Percentiles rank a stretch among this genome's conserved stretches.
Evolutionary conservation across 305 asterid species (phyloP).

Genomic region (Plantago coronopus): DNA sequence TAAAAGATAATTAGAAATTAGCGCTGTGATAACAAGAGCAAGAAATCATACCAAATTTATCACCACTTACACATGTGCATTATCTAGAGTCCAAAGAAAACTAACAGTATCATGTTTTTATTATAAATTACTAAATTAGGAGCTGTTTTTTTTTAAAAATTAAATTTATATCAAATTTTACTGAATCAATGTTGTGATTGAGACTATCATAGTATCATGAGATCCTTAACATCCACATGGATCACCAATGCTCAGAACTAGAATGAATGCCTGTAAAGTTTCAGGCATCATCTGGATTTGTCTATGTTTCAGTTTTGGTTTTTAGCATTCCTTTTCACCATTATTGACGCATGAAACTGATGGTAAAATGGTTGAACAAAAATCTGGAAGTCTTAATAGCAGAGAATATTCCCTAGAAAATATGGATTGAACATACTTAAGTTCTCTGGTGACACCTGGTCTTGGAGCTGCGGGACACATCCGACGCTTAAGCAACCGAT

Average conservation of each 20-base stretch:
- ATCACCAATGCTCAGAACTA: constrained; percentile 13
- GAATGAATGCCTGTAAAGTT: constrained; percentile 1
- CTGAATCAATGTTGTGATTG: not conserved
- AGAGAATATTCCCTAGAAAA: not conserved
- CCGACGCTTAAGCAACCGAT: constrained; percentile 88
- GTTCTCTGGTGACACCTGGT: constrained; percentile 93
- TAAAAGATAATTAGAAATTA: constrained; percentile 21
- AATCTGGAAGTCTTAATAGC: constrained; percentile 9
- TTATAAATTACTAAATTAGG: no score
- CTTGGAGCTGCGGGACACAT: constrained; percentile 99
- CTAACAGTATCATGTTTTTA: no score
- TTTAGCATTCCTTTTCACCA: not conserved
- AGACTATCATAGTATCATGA: no score
- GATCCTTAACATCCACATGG: not conserved
- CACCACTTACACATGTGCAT: not conserved
- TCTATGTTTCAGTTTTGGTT: not conserved
- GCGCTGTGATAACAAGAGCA: not conserved
- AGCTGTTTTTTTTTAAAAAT: no score
- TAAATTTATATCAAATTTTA: no score
- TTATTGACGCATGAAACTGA: not conserved
- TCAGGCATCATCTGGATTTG: not conserved
- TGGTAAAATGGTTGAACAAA: constrained; percentile 2
- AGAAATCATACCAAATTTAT: not conserved
- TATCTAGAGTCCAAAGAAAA: no score
- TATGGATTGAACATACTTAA: constrained; percentile 51